Base-by-base conservation (phyloP, 352 stramenopile species). In the Halophytophthora batemanensis region DNA sequence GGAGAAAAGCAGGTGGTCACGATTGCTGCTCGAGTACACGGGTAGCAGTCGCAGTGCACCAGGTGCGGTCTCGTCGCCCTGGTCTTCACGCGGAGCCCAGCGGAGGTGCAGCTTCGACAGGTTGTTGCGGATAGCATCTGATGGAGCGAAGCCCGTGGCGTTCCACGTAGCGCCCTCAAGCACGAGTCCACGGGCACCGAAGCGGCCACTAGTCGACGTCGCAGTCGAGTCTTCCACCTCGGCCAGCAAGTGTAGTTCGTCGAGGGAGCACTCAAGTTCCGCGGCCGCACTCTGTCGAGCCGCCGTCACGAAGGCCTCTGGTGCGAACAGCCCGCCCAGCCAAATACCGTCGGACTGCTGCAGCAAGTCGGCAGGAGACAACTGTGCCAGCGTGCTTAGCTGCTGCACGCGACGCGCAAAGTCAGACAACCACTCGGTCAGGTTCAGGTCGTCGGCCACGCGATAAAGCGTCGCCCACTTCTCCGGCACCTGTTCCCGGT, bases 301-400 rank as follows among this genome's bases (percentile, higher is more conserved):
- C 4, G 92, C 91, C 5, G 90, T 98, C 37, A 98, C 73, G 36
- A 97, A 97, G 33, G 90, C 89, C 50, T 97, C 93, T 6, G 93
- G 90, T 7, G 82, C 95, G 55, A 98, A 97, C 33, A 98, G 71
- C 0, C 89, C 87, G n/a, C 93, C 93, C 18, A 98, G 64, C 90
- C 92, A 97, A 40, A 97, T 78, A 18, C 80, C 75, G 19, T 45
- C 58, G 15, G 53, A 8, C 14, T 73, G 61, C 44, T 71, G 56
- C 22, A 69, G 45, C 19, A 90, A 53, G 11, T 82, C 59, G 19
- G 64, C 68, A 11, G 62, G 63, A 4, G 70, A 60, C 4, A 87
- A 61, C 12, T 69, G 63, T 44, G 65, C 69, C 40, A 93, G 44
- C 13, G 58, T 40, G 3, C 62, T 64, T 15, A 93, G 59, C 54